Evolutionary conservation across 75 land plant species (phyloP).

Genomic region (Azolla pinnata): DNA sequence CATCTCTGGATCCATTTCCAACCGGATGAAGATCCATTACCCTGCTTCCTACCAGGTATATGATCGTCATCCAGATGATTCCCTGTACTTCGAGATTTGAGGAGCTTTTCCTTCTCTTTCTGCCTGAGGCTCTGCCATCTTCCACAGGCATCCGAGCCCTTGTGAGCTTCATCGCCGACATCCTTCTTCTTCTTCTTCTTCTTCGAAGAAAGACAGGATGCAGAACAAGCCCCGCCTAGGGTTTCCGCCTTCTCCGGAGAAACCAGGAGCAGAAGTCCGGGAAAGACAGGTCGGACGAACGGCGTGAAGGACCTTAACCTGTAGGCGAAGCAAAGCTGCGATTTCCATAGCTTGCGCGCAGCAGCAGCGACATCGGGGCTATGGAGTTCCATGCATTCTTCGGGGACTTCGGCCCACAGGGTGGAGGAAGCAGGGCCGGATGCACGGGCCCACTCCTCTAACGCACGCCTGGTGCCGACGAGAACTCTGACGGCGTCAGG

Average conservation of each 20-base stretch:
- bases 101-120: constrained; percentile 5
- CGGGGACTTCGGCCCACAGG: constrained; percentile 17
- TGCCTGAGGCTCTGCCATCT: constrained; percentile 13
- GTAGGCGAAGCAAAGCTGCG: constrained; percentile 21
- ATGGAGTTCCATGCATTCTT: not conserved
- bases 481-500: constrained; percentile 17
- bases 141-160: not conserved
- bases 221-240: too few species aligned
- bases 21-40: not conserved
- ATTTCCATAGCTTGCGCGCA: constrained; percentile 1
- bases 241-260: constrained; percentile 3
- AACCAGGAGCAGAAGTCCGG: constrained; percentile 1
- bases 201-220: too few species aligned
- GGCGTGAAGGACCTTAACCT: constrained; percentile 8
- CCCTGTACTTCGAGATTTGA: not conserved
- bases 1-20: constrained; percentile 8
- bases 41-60: not conserved
- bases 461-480: constrained; percentile 19
- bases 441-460: constrained; percentile 19
- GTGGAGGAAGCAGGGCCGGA: constrained; percentile 22
- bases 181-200: too few species aligned
- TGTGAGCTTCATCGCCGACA: not conserved
- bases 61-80: not conserved
- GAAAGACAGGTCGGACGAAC: constrained; percentile 9
- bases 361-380: not conserved